Evolutionary conservation across 73 alveolate genomes (phyloP).

Genomic region (Urostyla sp.): DNA sequence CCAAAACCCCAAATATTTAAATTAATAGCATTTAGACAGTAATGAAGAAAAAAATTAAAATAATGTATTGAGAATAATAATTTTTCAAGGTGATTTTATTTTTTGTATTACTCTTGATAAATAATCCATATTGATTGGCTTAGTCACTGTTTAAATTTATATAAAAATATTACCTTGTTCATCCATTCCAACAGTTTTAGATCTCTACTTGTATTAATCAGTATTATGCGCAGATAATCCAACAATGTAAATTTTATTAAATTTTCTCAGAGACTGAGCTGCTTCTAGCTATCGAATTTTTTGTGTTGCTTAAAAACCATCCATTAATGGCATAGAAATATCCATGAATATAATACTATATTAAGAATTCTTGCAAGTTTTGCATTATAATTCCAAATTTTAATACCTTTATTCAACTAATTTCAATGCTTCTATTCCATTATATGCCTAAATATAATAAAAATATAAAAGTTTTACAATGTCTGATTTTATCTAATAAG

Average conservation of each 20-base stretch:
- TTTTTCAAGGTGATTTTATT: too few relatives aligned
- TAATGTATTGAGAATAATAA: too few relatives aligned
- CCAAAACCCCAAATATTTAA: too few relatives aligned
- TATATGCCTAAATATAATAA: conserved; percentile 18
- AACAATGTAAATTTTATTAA: background rate
- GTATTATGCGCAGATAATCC: conserved; percentile 44
- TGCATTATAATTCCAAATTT: background rate
- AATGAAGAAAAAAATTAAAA: too few relatives aligned
- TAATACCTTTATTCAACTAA: background rate
- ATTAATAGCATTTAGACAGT: too few relatives aligned
- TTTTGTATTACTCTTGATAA: too few relatives aligned
- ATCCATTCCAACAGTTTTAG: conserved; percentile 44
- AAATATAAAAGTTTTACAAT: too few relatives aligned
- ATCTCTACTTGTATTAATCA: conserved; percentile 8
- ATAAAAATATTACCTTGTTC: too few relatives aligned
- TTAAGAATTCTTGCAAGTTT: background rate
- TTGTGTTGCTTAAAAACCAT: conserved; percentile 37
- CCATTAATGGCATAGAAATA: conserved; percentile 39
- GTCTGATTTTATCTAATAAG: background rate
- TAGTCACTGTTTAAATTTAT: too few relatives aligned
- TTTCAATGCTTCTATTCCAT: conserved; percentile 41
- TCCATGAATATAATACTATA: conserved; percentile 18
- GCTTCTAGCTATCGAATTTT: background rate
- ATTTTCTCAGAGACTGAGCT: background rate
- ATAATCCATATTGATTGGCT: too few relatives aligned